Evolutionary conservation across 148 eudicot species (phyloP).

Genomic region (Rhododendron mucronatum): DNA sequence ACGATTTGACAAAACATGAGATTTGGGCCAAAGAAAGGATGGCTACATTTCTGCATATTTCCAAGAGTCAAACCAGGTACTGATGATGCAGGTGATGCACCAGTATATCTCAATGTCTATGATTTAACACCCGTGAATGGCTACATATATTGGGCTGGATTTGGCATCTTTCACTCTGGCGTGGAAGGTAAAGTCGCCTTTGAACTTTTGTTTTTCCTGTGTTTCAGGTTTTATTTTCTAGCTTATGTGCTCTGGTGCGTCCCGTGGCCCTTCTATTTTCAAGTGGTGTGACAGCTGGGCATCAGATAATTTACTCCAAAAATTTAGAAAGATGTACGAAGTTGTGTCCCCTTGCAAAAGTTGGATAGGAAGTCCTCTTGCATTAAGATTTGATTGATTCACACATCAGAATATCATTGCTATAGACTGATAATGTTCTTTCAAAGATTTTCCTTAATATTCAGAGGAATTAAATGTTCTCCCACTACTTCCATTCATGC

Average conservation of each 20-base stretch:
- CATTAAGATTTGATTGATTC: conserved; percentile 1
- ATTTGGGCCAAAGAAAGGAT: conserved; percentile 52
- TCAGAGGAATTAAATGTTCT: not conserved
- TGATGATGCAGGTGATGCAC: conserved; percentile 46
- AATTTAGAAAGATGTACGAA: not conserved
- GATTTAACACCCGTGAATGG: conserved; percentile 87
- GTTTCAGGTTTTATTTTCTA: not conserved
- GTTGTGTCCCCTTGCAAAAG: not conserved
- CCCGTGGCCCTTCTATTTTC: not conserved
- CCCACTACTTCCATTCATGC: not conserved
- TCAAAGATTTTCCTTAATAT: not conserved
- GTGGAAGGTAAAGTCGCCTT: conserved; percentile 67
- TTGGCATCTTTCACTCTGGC: conserved; percentile 93
- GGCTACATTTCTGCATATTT: conserved; percentile 68
- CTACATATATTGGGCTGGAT: conserved; percentile 90
- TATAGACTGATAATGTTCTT: not conserved
- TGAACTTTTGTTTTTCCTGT: not conserved
- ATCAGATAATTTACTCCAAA: not conserved
- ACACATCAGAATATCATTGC: not conserved
- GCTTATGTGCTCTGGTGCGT: not conserved
- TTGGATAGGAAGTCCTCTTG: not conserved
- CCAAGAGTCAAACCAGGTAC: conserved; percentile 47
- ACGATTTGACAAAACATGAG: conserved; percentile 36
- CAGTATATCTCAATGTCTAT: conserved; percentile 82
- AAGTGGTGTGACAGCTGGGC: not conserved